A percentile compares a stretch with the other conserved stretches of the same genome.
Evolutionary conservation across 169 alveolate species (phyloP).

Genomic region (Plasmodium gaboni): DNA sequence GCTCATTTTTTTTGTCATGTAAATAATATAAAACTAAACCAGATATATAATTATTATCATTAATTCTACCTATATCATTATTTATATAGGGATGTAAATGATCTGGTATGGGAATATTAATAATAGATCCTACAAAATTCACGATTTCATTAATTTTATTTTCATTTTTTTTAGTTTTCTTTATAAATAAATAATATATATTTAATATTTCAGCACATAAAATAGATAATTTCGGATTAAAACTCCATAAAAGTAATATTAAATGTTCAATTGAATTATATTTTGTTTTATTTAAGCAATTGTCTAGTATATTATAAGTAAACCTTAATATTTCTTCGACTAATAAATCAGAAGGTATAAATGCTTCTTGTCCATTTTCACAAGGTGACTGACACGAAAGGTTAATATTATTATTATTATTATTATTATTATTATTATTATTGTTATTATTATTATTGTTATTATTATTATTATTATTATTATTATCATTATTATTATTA

Average conservation of each 20-base stretch:
- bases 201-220: constrained; percentile 63
- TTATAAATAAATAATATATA: constrained; percentile 60
- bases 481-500: not conserved
- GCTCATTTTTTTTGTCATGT: constrained; percentile 31
- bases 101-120: constrained; percentile 55
- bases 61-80: constrained; percentile 51
- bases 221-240: constrained; percentile 65
- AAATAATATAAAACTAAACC: constrained; percentile 65
- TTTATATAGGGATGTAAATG: constrained; percentile 57
- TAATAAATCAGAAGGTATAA: constrained; percentile 63
- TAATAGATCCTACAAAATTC: constrained; percentile 30
- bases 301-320: constrained; percentile 82
- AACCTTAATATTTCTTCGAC: constrained; percentile 77
- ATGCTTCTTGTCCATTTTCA: not conserved
- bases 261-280: constrained; percentile 84
- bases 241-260: constrained; percentile 65
- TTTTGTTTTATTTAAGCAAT: constrained; percentile 82
- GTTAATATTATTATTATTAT: not conserved
- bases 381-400: too few relatives aligned
- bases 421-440: not conserved
- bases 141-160: constrained; percentile 60
- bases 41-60: constrained; percentile 64
- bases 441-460: not conserved
- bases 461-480: not conserved
- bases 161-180: constrained; percentile 75